phyloP scores from a whole-genome alignment of 2,329 filamentous ascomycete genomes.

The Cladophialophora immunda region DNA sequence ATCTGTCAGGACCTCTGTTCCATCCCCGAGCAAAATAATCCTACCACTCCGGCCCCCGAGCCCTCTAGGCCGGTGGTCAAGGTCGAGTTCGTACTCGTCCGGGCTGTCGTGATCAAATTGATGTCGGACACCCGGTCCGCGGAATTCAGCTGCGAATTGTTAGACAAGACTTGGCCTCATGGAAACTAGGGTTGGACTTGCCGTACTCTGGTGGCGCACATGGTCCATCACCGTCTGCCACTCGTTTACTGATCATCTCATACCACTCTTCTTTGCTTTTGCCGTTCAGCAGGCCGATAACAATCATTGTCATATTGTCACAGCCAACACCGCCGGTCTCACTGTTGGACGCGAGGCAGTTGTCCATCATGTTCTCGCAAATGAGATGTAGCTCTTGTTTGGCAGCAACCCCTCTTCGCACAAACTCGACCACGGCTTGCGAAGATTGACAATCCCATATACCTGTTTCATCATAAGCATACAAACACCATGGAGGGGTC shows the following conservation, averaged over 20 bases:
- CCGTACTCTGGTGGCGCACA: constrained; percentile 99
- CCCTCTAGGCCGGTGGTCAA: constrained; percentile 65
- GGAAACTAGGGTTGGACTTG: constrained; percentile 69
- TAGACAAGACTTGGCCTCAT: constrained; percentile 51
- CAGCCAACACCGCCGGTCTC: constrained; percentile 97
- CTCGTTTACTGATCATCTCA: constrained; percentile 89
- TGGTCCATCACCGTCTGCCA: constrained; percentile 95
- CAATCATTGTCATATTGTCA: constrained; percentile 99
- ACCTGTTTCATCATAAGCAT: constrained; percentile 63
- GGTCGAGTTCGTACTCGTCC: constrained; percentile 62
- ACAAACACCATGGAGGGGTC: neutral
- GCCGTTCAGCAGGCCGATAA: constrained; percentile 88
- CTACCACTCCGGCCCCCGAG: constrained; percentile 79
- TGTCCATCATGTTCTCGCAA: constrained; percentile 99
- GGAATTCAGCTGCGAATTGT: constrained; percentile 75
- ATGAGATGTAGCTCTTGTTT: constrained; percentile 95
- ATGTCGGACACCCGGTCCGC: constrained; percentile 81
- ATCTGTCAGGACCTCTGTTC: constrained; percentile 89
- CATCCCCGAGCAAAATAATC: constrained; percentile 94
- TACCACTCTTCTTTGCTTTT: constrained; percentile 99
- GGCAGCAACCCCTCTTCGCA: constrained; percentile 91
- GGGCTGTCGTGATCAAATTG: constrained; percentile 78
- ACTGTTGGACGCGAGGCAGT: constrained; percentile 96
- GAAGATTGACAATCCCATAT: constrained; percentile 99
- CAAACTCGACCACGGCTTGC: constrained; percentile 96